Evolutionary conservation across 305 asterid genomes (phyloP).

Genomic region (Coffea humblotiana): DNA sequence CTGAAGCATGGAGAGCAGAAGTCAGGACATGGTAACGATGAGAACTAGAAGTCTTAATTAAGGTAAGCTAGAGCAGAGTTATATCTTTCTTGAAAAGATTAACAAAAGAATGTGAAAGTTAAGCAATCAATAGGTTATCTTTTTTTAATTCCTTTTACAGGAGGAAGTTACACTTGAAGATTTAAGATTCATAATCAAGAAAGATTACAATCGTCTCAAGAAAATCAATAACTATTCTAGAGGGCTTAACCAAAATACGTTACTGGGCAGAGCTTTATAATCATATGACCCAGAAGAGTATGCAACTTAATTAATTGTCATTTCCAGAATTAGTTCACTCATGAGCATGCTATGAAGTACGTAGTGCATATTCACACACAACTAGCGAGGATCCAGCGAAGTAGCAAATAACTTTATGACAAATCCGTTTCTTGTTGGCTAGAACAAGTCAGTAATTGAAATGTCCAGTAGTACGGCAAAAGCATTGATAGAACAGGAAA

Average conservation of each 20-base stretch:
- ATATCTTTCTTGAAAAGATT: background rate
- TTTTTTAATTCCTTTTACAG: too few species aligned
- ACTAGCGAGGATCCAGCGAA: background rate
- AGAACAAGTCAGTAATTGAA: background rate
- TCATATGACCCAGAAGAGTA: background rate
- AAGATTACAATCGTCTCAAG: too few species aligned
- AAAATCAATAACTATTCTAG: too few species aligned
- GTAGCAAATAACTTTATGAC: background rate
- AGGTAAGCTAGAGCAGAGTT: background rate
- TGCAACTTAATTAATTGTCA: background rate
- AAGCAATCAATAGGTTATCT: too few species aligned
- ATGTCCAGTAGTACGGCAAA: background rate
- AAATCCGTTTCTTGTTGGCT: background rate
- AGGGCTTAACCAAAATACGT: too few species aligned
- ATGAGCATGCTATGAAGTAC: background rate
- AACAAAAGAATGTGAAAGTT: too few species aligned
- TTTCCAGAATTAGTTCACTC: background rate
- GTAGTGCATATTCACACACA: background rate
- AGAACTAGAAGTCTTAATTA: too few species aligned
- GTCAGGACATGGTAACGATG: background rate
- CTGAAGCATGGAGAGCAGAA: constrained; percentile 27
- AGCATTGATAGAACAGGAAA: background rate
- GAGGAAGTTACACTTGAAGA: too few species aligned
- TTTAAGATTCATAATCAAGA: too few species aligned
- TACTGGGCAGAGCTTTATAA: background rate